Evolutionary conservation across 768 basidiomycete species (phyloP).

Genomic region (Phanerochaete carnosa): DNA sequence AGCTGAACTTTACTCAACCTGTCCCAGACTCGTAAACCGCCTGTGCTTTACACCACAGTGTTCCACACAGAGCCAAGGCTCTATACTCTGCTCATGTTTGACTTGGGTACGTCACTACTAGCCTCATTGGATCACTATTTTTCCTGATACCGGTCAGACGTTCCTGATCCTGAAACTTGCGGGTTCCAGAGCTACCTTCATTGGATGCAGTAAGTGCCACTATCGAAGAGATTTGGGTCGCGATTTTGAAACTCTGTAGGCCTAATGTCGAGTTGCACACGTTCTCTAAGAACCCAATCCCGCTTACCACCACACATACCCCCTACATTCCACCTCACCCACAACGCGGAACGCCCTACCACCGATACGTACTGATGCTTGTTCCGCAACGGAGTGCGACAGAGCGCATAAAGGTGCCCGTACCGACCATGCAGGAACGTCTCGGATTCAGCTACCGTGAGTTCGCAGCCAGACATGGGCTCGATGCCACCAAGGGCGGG

Average conservation of each 20-base stretch:
- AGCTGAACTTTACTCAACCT: not conserved
- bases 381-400: conserved; percentile 58
- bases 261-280: conserved; percentile 81
- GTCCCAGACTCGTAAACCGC: conserved; percentile 58
- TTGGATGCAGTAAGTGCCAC: conserved; percentile 71
- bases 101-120: conserved; percentile 55
- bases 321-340: conserved; percentile 90
- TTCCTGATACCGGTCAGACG: conserved; percentile 44
- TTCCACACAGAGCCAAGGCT: conserved; percentile 79
- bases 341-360: conserved; percentile 82
- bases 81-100: conserved; percentile 88
- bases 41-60: conserved; percentile 66
- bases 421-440: conserved; percentile 33
- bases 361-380: conserved; percentile 81
- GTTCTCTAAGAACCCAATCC: conserved; percentile 36
- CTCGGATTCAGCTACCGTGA: conserved; percentile 62
- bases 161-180: conserved; percentile 67
- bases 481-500: conserved; percentile 56
- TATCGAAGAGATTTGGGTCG: conserved; percentile 9
- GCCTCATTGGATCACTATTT: not conserved
- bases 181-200: conserved; percentile 76
- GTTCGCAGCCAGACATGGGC: conserved; percentile 53
- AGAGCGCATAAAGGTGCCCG: conserved; percentile 25
- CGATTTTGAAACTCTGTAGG: conserved; percentile 34
- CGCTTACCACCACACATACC: conserved; percentile 52